Base-by-base conservation (phyloP, 1,284 basidiomycete genomes). In the Moniliella sp. region DNA sequence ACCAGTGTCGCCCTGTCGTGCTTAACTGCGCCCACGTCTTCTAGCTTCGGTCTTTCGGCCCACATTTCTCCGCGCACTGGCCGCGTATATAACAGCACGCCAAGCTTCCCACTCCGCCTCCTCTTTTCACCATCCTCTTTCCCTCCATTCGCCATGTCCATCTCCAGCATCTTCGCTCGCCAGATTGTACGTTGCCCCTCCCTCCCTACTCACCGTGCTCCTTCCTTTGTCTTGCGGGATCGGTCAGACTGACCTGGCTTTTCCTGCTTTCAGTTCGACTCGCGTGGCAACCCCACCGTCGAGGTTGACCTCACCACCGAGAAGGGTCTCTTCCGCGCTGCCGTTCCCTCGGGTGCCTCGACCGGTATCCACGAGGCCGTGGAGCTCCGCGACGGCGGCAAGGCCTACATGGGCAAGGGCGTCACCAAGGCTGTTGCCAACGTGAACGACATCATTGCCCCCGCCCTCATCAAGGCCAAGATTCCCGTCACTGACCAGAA, bases 341-440 rank as follows among this genome's bases (percentile, higher is more conserved):
- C 82, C 46, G 91, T 97, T 29, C 91, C 91, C 36, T 94, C 86
- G 37, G 91, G 91, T 64, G 91, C 91, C 32, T 97, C 88, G 40
- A 97, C 88, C 38, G 91, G 91, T 70, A 69, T 83, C 50, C 83
- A 97, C 66, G 91, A 99, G 67, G 91, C 91, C 46, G 82, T 91
- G 47, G 91, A 99, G 69, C 78, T 97, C 62, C 82, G 91, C 51
- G 91, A 99, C 66, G 78, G 77, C 44, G 88, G 86, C 70, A 88
- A 88, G 67, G 67, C 67, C 53, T 99, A 93, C 64, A 73, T 93
- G 57, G 91, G 91, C 63, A 99, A 97, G 48, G n/a, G n/a, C 65
- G 91, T 99, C 45, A 50, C 57, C 63, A 91, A 91, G 69, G 91
- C 91, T 41, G 81, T 99, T 42, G 65, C 73, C 37, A 93, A 97